A percentile compares a stretch with the other conserved stretches of the same genome.
Conservation (phyloP, 148 eudicot genomes). For the Camellia japonica region DNA sequence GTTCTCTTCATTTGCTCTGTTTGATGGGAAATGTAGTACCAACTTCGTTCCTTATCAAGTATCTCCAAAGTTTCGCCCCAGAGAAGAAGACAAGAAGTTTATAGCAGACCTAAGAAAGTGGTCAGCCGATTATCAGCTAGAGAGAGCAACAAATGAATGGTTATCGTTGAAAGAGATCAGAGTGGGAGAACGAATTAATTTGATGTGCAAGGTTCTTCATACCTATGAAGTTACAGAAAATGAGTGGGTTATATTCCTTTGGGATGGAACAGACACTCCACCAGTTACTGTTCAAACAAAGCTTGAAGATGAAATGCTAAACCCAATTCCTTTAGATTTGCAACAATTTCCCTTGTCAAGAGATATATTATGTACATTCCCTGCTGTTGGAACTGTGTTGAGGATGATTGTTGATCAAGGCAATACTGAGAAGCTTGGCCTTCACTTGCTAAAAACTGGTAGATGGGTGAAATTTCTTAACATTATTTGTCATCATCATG, state of each 20-base stretch:
- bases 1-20: constrained; percentile 79
- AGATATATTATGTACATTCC: constrained; percentile 60
- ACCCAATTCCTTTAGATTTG: constrained; percentile 57
- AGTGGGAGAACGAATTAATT: constrained; percentile 45
- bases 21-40: constrained; percentile 61
- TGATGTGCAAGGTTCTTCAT: constrained; percentile 83
- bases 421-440: constrained; percentile 42
- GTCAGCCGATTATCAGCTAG: constrained; percentile 41
- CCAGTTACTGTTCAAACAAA: constrained; percentile 41
- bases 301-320: constrained; percentile 53
- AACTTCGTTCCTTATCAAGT: constrained; percentile 62
- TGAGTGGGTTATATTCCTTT: constrained; percentile 66
- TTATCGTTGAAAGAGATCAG: constrained; percentile 49
- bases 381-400: constrained; percentile 70
- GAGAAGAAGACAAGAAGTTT: constrained; percentile 53
- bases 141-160: constrained; percentile 39
- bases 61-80: constrained; percentile 49
- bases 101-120: constrained; percentile 62
- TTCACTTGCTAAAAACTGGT: constrained; percentile 46
- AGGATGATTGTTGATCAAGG: constrained; percentile 46
- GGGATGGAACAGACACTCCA: constrained; percentile 97
- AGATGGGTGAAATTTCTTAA: constrained; percentile 69
- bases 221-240: constrained; percentile 43
- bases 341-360: constrained; percentile 58
- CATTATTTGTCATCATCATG: constrained; percentile 36